Evolutionary conservation across 192 early-diverging fungal genomes (phyloP).

Genomic region (Spizellomyces sp.): DNA sequence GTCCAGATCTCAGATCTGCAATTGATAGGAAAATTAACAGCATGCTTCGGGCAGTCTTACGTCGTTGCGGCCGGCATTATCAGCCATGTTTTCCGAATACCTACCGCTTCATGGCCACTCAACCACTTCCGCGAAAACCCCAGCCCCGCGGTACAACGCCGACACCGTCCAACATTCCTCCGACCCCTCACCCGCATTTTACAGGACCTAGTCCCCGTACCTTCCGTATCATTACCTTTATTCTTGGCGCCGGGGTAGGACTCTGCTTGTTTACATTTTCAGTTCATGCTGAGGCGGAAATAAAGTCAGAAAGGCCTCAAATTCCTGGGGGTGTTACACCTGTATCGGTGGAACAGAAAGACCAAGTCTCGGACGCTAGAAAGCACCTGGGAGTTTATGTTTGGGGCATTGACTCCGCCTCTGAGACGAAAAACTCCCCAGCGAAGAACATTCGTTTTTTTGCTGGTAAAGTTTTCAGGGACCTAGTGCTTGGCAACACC

Average conservation of each 20-base stretch:
- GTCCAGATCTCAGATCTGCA: no score
- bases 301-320: neutral
- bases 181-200: no score
- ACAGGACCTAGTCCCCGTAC: neutral
- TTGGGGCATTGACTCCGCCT: conserved; percentile 2
- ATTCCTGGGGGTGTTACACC: neutral
- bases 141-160: no score
- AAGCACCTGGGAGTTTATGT: conserved; percentile 13
- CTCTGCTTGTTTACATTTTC: neutral
- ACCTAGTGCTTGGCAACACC: conserved; percentile 7
- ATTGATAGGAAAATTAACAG: no score
- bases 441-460: conserved; percentile 7
- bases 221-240: neutral
- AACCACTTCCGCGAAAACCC: no score
- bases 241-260: neutral
- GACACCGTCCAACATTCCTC: no score
- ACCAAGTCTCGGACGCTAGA: conserved; percentile 12
- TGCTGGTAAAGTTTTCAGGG: conserved; percentile 20
- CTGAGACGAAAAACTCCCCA: neutral
- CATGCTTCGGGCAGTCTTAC: no score
- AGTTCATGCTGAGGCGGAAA: neutral
- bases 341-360: neutral
- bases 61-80: no score
- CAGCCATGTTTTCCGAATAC: no score
- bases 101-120: no score